These are phyloP conservation scores for Schizochytrium sp. DNA, from an alignment of 108 stramenopile species.

Conservation along the genomic window DNA sequence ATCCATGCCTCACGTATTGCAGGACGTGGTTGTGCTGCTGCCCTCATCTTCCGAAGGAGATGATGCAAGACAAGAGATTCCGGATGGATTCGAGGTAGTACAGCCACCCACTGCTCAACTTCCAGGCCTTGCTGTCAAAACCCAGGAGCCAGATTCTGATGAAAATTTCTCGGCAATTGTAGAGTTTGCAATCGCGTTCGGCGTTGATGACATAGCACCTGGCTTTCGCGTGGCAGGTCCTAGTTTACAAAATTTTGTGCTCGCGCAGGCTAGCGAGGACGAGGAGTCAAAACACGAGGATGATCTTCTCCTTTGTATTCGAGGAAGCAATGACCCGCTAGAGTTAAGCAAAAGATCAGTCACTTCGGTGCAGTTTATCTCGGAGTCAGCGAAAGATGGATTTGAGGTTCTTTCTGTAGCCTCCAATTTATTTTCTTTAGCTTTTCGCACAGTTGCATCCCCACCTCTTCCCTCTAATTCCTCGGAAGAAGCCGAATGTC, in stretches of 20 bases:
- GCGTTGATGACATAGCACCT: slow-evolving; percentile 5
- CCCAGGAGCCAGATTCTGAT: not conserved
- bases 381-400: not conserved
- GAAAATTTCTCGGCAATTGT: not conserved
- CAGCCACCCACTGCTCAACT: not conserved
- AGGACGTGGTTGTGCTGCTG: not conserved
- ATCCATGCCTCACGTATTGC: not conserved
- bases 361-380: not conserved
- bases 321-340: slow-evolving; percentile 3
- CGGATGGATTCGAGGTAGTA: not conserved
- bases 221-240: slow-evolving; percentile 31
- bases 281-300: slow-evolving; percentile 6
- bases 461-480: not conserved
- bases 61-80: not conserved
- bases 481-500: not conserved
- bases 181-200: slow-evolving; percentile 42
- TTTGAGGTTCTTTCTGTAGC: not conserved
- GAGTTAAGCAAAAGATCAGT: not conserved
- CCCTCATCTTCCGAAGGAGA: not conserved
- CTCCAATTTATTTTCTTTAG: not conserved
- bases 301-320: not conserved
- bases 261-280: not conserved
- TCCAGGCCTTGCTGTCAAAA: not conserved
- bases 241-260: not conserved
- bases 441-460: not conserved